Base-by-base conservation (phyloP, 805 yeast species). In the Metschnikowia chrysomelidarum region DNA sequence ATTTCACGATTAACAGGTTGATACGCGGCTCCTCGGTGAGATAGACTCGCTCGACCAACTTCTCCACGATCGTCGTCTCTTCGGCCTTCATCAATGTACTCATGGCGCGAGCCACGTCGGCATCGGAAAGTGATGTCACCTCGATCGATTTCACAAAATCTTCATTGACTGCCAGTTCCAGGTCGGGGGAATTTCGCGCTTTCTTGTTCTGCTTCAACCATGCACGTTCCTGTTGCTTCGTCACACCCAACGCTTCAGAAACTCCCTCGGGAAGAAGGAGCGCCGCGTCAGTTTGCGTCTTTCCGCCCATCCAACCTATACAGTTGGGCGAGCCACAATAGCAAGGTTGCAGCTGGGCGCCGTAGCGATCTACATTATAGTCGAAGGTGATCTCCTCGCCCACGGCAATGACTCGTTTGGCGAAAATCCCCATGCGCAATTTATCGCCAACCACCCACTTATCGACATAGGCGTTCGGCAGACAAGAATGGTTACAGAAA, bases 371-470 rank as follows among this genome's bases (percentile, higher is more conserved):
- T 21, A 93, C 98, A 53, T 91, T 91, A 60, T 91, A 91, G 55
- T 84, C 89, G 58, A 84, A 84, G 1, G 97, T 87, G 47, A 91
- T 78, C 57, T 91, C 98, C 59, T 93, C 98, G 36, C 96, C 96
- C 40, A 60, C 59, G 6, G 46, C 28, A 34, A 91, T 87, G 18
- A 69, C 60, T 44, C 95, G 69, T 48, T 84, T 84, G 32, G 97
- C 86, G 57, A 91, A 93, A 16, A 91, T 84, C 19, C 98, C 98
- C 98, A 93, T 93, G 46, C 87, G 73, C 38, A 87, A 69, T 56
- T 87, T 83, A 41, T 84, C 86, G 19, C 88, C 88, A 10, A 91
- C 98, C 12, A 89, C 93, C 98, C 98, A 91, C 65, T 91, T 91
- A 59, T 91, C 96, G 27, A 91, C 96, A 51, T 76, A 87, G 15